Conservation (phyloP, 805 yeast genomes). For the Cyberlindnera veronae region DNA sequence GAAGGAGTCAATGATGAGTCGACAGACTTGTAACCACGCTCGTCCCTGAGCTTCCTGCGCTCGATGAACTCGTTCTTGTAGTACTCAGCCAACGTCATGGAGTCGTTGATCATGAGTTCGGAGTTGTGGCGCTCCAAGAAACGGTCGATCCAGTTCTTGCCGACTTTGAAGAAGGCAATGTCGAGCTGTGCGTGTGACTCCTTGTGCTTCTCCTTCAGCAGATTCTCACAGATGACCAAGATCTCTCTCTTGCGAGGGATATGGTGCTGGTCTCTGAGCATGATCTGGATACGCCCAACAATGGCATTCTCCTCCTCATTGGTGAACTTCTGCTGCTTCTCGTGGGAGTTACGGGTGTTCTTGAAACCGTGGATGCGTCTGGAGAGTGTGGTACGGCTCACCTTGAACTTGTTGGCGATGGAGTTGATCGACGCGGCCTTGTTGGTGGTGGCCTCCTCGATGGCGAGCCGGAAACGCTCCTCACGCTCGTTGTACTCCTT, state of each 20-base stretch:
- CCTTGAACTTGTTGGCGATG: slow-evolving; percentile 28
- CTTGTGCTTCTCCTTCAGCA: slow-evolving; percentile 24
- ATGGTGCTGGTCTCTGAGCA: slow-evolving; percentile 23
- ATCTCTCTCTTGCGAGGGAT: slow-evolving; percentile 28
- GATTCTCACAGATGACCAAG: slow-evolving; percentile 22
- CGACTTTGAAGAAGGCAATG: slow-evolving; percentile 23
- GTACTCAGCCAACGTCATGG: slow-evolving; percentile 25
- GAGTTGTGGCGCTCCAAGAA: slow-evolving; percentile 29
- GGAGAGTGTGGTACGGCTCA: slow-evolving; percentile 26
- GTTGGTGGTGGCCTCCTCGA: slow-evolving; percentile 27
- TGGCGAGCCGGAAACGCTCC: slow-evolving; percentile 27
- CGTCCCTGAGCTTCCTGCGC: slow-evolving; percentile 24
- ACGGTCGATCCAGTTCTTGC: slow-evolving; percentile 30
- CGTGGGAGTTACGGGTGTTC: slow-evolving; percentile 28
- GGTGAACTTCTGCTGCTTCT: slow-evolving; percentile 29
- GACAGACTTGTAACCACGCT: slow-evolving; percentile 18
- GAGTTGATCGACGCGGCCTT: slow-evolving; percentile 28
- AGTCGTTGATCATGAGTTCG: slow-evolving; percentile 22
- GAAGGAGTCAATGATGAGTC: slow-evolving; percentile 14
- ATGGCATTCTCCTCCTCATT: slow-evolving; percentile 27
- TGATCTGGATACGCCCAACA: slow-evolving; percentile 19
- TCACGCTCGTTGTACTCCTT: slow-evolving; percentile 30
- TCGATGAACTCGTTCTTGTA: slow-evolving; percentile 28
- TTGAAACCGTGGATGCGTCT: slow-evolving; percentile 30
- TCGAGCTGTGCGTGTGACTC: slow-evolving; percentile 9